Evolutionary conservation across 768 basidiomycete genomes (phyloP).

Genomic region (Rhodosporidiobolus sp.): DNA sequence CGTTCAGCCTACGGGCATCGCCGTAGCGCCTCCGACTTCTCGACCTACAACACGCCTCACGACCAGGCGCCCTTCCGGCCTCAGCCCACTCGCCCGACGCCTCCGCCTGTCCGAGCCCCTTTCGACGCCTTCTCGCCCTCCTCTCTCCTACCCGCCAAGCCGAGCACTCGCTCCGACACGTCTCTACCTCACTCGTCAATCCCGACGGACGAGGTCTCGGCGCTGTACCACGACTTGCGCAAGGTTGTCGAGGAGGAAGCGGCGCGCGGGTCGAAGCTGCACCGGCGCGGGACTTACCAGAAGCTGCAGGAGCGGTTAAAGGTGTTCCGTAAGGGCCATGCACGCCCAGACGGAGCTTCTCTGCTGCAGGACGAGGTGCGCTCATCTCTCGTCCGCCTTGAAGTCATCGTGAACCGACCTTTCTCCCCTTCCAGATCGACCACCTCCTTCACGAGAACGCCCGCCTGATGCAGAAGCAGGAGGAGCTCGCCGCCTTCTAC

Average conservation of each 20-base stretch:
- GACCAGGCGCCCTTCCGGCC: slow-evolving; percentile 20
- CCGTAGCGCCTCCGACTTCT: neutral
- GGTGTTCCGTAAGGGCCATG: too few species aligned
- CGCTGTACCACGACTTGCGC: neutral
- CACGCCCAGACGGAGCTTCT: too few species aligned
- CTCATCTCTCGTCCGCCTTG: too few species aligned
- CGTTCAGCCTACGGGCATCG: neutral
- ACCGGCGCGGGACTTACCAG: neutral
- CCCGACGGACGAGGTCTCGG: neutral
- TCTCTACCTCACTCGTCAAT: neutral
- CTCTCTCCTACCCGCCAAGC: neutral
- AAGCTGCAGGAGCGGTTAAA: neutral
- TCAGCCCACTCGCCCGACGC: slow-evolving; percentile 7
- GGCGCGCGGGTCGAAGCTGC: neutral
- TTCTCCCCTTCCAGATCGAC: neutral
- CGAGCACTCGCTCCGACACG: neutral
- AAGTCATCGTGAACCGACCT: too few species aligned
- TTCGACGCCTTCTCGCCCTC: neutral
- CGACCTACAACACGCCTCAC: neutral
- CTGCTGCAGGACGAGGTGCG: slow-evolving; percentile 11
- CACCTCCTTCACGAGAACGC: neutral
- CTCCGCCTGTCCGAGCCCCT: neutral
- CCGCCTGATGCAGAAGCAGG: neutral
- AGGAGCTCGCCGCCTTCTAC: too few species aligned
- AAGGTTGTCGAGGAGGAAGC: neutral